Conservation (phyloP, 2,329 filamentous ascomycete species). For the Lizonia empirigonia region DNA sequence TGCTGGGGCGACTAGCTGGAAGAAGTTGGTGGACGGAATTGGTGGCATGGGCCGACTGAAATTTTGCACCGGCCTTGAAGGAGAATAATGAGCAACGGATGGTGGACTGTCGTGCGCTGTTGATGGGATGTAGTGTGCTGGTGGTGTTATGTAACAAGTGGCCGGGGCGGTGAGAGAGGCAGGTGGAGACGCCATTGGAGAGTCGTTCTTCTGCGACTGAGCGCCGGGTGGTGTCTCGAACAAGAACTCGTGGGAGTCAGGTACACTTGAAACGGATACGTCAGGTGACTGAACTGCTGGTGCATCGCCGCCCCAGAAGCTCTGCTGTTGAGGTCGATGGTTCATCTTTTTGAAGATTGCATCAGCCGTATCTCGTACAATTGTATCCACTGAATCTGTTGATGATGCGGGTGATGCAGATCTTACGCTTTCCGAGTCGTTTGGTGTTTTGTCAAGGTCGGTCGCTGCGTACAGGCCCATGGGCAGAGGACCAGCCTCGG, state of each 20-base stretch:
- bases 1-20: constrained; percentile 19
- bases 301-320: constrained; percentile 23
- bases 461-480: constrained; percentile 9
- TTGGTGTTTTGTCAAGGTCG: constrained; percentile 11
- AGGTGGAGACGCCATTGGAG: constrained; percentile 10
- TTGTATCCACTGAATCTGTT: constrained; percentile 26
- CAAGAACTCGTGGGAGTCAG: constrained; percentile 38
- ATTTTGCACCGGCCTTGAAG: constrained; percentile 27
- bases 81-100: constrained; percentile 22
- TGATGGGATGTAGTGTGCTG: constrained; percentile 9
- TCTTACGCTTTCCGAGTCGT: constrained; percentile 16
- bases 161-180: neutral
- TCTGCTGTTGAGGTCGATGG: constrained; percentile 24
- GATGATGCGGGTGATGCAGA: constrained; percentile 32
- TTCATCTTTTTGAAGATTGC: constrained; percentile 37
- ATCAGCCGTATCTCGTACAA: constrained; percentile 35
- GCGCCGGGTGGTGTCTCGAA: constrained; percentile 23
- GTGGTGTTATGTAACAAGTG: constrained; percentile 1
- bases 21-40: neutral
- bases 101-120: constrained; percentile 8
- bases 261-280: constrained; percentile 21
- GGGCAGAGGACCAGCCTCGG: constrained; percentile 11
- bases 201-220: constrained; percentile 16
- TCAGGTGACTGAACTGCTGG: constrained; percentile 19
- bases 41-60: constrained; percentile 31